Evolutionary conservation across 2,329 filamentous ascomycete species (phyloP), one percentile per base, ranked within the genome.

Genomic region (Teratosphaeria destructans): DNA sequence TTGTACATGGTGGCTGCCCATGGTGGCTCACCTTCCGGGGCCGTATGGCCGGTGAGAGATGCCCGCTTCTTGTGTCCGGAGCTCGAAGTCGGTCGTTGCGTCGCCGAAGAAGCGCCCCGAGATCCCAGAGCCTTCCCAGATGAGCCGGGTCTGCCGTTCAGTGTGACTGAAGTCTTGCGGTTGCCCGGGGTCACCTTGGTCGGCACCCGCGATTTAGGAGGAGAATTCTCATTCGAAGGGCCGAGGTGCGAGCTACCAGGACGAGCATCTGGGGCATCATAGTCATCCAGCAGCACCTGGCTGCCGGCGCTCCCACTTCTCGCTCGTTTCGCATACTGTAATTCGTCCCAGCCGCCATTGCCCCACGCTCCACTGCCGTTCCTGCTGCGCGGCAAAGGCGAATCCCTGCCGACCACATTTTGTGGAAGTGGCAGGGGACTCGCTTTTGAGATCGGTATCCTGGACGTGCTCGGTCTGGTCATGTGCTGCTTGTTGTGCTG

Each of bases 1-100:
- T 95, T 95, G 75, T 96, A 99, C 75, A 95, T 90, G 26, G 88
- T 89, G 54, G 94, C 84, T 75, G 97, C 83, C 94, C 94, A 99
- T 57, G 94, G 94, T 10, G 94, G 91, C 58, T 97, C 93, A 23
- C 94, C 94, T 77, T 97, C 94, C 0, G 92, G 92, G 52, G 86
- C 89, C 12, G 64, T 58, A 66, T 81, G 89, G 27, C 47, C 19
- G 85, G 61, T 85, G 77, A 76, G 90, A 83, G 73, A 80, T 71
- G 68, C 80, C 73, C 69, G 73, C 67, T 71, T 68, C 29, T 65
- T 68, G 39, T 66, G 63, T 23, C 56, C 57, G 1, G 67, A 70
- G 3, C 61, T 60, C 23, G 69, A 55, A 23, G n/a, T 23, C 10
- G 29, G 32, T 23, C 57, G 52, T 43, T 59, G 26, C 11, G 26